Percentiles rank a stretch among this genome's conserved stretches.
phyloP scores from a whole-genome alignment of 2,329 filamentous ascomycete genomes.

The Mycosphaerelloides madeirae region DNA sequence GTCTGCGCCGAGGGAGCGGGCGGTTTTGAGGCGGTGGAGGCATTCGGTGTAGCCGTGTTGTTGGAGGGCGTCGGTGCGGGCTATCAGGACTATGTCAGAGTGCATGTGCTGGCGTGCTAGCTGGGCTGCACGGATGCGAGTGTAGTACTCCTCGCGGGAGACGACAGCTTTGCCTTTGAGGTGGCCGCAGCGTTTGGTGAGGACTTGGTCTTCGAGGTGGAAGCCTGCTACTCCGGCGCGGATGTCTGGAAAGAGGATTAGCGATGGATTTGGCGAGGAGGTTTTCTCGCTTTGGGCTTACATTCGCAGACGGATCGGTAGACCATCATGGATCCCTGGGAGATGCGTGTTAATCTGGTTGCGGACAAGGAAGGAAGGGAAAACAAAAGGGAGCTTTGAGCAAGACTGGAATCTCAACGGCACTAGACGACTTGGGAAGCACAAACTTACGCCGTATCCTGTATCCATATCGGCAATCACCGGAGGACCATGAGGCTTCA shows the following conservation, averaged over 20 bases:
- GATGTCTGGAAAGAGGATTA: too few relatives aligned
- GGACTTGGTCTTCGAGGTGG: conserved; percentile 9
- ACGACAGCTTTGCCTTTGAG: conserved; percentile 58
- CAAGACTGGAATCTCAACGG: too few relatives aligned
- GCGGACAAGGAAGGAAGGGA: too few relatives aligned
- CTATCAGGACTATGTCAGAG: conserved; percentile 59
- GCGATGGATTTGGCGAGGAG: too few relatives aligned
- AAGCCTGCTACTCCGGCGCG: conserved; percentile 9
- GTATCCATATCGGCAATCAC: conserved; percentile 26
- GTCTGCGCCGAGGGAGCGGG: conserved; percentile 53
- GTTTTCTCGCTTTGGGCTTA: too few relatives aligned
- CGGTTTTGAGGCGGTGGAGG: conserved; percentile 45
- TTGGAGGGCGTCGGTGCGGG: conserved; percentile 57
- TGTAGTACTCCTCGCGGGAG: conserved; percentile 42
- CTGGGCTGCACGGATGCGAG: conserved; percentile 53
- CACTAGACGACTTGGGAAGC: too few relatives aligned
- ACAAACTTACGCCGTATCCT: conserved; percentile 18
- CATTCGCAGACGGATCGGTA: conserved; percentile 51
- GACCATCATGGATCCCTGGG: conserved; percentile 43
- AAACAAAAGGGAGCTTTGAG: too few relatives aligned
- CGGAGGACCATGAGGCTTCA: conserved; percentile 10
- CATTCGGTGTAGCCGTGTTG: conserved; percentile 53
- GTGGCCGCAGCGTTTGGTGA: conserved; percentile 53
- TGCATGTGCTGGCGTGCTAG: conserved; percentile 44
- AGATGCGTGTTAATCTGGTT: too few relatives aligned